Base-by-base conservation (phyloP, 345 rosid species). In the Hirschfeldia incana region DNA sequence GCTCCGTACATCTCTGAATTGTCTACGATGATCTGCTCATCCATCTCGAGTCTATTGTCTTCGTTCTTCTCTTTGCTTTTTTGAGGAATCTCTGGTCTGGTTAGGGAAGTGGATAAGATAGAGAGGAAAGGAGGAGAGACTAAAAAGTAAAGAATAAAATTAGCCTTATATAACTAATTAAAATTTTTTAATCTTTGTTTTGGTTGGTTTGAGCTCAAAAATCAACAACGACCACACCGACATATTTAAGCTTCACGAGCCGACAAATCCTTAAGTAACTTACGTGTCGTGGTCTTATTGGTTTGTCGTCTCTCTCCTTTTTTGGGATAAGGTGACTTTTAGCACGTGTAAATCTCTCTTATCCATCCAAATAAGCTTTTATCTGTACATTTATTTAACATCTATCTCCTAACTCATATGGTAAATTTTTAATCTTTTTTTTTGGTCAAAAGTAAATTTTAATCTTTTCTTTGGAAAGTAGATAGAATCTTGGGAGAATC, bases 181-280 rank as follows among this genome's bases (percentile, higher is more conserved):
- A 21, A 21, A 1, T 21, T 21, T 21, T 26, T 6, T 53, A 74
- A 62, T 11, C 21, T 82, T 58, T 39, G 2, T 7, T 55, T 26
- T 58, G 65, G 34, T 82, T 58, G 29, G 2, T 7, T 55, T 26
- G 26, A 60, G 34, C 51, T 34, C 74, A 72, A 82, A 76, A 82
- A 67, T 83, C 85, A 42, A 75, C 61, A 75, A 75, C 72, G 65
- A 59, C 4, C 64, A 70, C 87, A 86, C 92, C 92, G 90, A 74
- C 70, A 74, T 26, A 58, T 26, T 1, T 21, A 21, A 21, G 10
- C 17, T 5, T 26, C 59, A 16, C 6, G 27, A 53, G 8, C 64
- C 64, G 64, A 59, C 64, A 59, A 49, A 37, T 16, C 69, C 21
- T 21, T 21, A 21, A 21, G 21, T 21, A 21, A 21, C 21, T 5